These are phyloP conservation scores for Comarum palustre DNA, from an alignment of 306 rosid genomes.

Conservation along the genomic window DNA sequence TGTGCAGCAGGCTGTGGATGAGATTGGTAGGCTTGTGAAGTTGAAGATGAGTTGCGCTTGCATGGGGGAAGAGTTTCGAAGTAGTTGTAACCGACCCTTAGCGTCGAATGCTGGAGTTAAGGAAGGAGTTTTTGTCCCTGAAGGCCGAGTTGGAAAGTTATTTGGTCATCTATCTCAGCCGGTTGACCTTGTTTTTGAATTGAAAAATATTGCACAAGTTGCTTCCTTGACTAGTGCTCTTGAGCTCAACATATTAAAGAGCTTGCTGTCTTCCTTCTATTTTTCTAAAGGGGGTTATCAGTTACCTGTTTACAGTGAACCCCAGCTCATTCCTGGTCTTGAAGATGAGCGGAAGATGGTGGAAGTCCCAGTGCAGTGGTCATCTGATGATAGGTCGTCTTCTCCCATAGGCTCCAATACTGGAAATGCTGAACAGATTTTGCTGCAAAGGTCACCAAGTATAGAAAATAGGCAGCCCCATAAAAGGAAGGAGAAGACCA, in stretches of 20 bases:
- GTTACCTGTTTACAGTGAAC: conserved; percentile 42
- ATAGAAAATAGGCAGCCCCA: conserved; percentile 35
- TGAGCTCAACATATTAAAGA: conserved; percentile 47
- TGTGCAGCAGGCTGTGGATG: conserved; percentile 56
- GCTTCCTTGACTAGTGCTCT: conserved; percentile 32
- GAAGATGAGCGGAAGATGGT: conserved; percentile 42
- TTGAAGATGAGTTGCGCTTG: conserved; percentile 43
- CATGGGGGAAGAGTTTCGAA: conserved; percentile 15
- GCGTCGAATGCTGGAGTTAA: conserved; percentile 60
- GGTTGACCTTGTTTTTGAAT: conserved; percentile 42
- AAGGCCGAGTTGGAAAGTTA: conserved; percentile 41
- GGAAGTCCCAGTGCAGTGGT: conserved; percentile 52
- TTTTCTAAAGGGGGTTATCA: conserved; percentile 49
- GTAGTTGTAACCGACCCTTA: conserved; percentile 23
- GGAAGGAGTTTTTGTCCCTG: conserved; percentile 56
- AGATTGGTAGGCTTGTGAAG: conserved; percentile 51
- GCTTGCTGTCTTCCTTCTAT: conserved; percentile 51
- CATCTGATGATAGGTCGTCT: conserved; percentile 45
- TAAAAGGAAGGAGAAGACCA: conserved; percentile 70
- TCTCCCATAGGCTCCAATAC: conserved; percentile 30
- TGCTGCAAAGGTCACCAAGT: conserved; percentile 2
- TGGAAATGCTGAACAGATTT: conserved; percentile 23
- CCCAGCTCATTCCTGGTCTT: conserved; percentile 54
- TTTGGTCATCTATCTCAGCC: conserved; percentile 36
- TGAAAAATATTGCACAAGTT: conserved; percentile 44